Evolutionary conservation across 371 early-diverging fungal genomes (phyloP), one percentile per base, ranked within the genome.

Genomic region (Mortierella polycephala): DNA sequence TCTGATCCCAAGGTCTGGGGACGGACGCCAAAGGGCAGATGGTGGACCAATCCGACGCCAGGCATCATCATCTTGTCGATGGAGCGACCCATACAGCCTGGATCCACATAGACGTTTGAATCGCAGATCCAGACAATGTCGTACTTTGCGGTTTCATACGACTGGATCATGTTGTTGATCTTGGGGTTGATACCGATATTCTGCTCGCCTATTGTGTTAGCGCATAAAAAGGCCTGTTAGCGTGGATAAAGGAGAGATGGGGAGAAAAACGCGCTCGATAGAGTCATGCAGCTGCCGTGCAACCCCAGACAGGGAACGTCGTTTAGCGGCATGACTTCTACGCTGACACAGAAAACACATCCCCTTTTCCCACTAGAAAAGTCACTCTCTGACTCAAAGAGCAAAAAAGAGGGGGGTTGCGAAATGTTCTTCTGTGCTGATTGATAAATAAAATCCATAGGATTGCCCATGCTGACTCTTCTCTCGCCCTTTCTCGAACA

Each of bases 41-140:
- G 99, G 82, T 98, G 99, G 13, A 98, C 94, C 7, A 98, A 87
- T 4, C 97, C 99, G 39, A 97, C 91, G 14, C 87, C 86, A n/a
- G 93, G 93, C 50, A 86, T 71, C 61, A 77, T 66, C 55, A 94
- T 81, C 69, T 89, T 81, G 58, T 89, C 91, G 9, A 97, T 93
- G 0, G 96, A 93, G 16, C 95, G 87, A 12, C 89, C 88, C 59
- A 97, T 85, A 0, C 92, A 90, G 23, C 93, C 91, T 20, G 86
- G 84, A 51, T 93, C 89, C 7, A 94, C 90, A 62, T 84, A 88
- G 1, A 97, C 91, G 83, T 98, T 98, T 12, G 93, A 93, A 72
- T 98, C 99, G 23, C 93, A 85, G 53, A 97, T 91, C 99, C 99
- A 98, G 14, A 98, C 75, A 65, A 96, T 90, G 71, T 97, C 96